These are phyloP conservation scores for Neurospora sp. DNA, from an alignment of 495 filamentous ascomycete genomes.

Conservation along the genomic window DNA sequence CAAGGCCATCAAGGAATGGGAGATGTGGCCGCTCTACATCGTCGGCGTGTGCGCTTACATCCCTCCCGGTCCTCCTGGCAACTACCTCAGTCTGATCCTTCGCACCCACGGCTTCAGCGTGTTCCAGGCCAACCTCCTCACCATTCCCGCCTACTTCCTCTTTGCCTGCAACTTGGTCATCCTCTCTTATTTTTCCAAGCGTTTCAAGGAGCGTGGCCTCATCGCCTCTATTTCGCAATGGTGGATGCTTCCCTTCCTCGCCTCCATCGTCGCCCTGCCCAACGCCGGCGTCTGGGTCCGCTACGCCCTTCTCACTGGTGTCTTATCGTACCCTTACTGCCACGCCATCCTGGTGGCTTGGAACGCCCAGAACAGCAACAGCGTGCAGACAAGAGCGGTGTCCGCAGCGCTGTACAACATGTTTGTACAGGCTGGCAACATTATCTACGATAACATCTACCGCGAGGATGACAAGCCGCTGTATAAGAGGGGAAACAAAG, in stretches of 20 bases:
- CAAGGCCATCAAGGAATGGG: constrained; percentile 41
- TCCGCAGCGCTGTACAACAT: constrained; percentile 42
- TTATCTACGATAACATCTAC: constrained; percentile 45
- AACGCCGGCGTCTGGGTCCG: constrained; percentile 38
- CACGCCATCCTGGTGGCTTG: constrained; percentile 53
- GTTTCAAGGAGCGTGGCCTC: constrained; percentile 42
- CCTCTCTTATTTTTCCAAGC: constrained; percentile 45
- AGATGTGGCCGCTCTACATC: constrained; percentile 51
- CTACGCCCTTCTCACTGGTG: constrained; percentile 40
- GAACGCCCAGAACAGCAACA: constrained; percentile 50
- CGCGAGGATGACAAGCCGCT: constrained; percentile 44
- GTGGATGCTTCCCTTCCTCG: constrained; percentile 47
- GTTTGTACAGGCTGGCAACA: constrained; percentile 37
- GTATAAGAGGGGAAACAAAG: constrained; percentile 42
- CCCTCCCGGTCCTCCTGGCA: constrained; percentile 34
- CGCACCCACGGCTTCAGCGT: constrained; percentile 40
- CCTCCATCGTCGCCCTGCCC: constrained; percentile 39
- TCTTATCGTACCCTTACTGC: constrained; percentile 52
- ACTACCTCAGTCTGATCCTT: constrained; percentile 42
- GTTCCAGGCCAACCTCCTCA: constrained; percentile 45
- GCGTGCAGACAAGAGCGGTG: constrained; percentile 53
- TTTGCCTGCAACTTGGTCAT: constrained; percentile 31
- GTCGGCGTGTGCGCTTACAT: constrained; percentile 44
- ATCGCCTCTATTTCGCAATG: constrained; percentile 41
- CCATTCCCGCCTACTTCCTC: constrained; percentile 40